Evolutionary conservation across 2,329 filamentous ascomycete species (phyloP), one percentile per base, ranked within the genome.

Genomic region (Alternaria ventricosa): DNA sequence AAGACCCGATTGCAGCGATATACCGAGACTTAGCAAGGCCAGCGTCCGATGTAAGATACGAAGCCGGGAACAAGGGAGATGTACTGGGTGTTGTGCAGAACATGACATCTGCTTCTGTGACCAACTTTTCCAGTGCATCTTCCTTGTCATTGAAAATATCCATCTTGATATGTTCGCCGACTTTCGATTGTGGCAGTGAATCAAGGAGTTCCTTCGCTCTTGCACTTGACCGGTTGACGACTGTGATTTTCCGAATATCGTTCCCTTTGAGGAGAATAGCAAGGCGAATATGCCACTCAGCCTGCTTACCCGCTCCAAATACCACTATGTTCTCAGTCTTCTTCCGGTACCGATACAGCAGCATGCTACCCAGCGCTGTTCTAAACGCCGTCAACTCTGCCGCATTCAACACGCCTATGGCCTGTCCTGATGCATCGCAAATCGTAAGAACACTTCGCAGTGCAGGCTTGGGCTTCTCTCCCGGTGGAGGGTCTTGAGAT

Each of bases 301-400:
- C 84, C 67, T 86, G 84, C 46, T 82, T 80, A 0, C 84, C 84
- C 0, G 84, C 82, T 9, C 84, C 84, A 63, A 86, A 84, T 1
- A 86, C 79, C 10, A 86, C 70, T 2, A 85, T 68, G 2, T 78
- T 76, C n/a, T 72, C 74, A 28, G 65, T 66, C 5, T 28, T 20
- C 11, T 60, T 62, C 2, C 75, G 60, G 46, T 58, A 44, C 13
- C 55, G 54, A 27, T 66, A 75, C 9, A 93, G 84, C 25, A 90
- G 88, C 57, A 90, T 87, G 5, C 90, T 91, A 2, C 88, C 88
- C 11, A 95, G 83, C 0, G 92, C 91, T 0, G 93, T 96, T 64
- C 93, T 89, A 79, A 95, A 96, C 4, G 91, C 92, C 0, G 93
- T 96, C 30, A 95, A 82, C 49, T 92, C 89, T 63, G 87, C 87